A percentile compares a stretch with the other conserved stretches of the same genome.
These are phyloP conservation scores for Blastocystis sp. DNA, from an alignment of 352 stramenopile genomes.

Conservation along the genomic window DNA sequence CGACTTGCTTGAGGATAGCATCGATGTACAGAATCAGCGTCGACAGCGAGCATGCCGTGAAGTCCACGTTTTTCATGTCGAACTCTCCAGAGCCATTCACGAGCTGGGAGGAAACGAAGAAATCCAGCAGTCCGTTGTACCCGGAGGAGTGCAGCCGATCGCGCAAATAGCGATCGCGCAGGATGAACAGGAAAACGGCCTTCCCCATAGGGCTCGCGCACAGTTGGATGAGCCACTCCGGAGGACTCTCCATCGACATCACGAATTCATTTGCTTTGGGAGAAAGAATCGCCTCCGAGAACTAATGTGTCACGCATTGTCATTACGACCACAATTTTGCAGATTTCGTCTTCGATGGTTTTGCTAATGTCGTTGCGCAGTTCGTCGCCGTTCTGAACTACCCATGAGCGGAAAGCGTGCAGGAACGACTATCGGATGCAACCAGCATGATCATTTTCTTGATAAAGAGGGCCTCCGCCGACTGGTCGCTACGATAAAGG, in stretches of 20 bases:
- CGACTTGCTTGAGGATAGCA: not conserved
- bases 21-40: slow-evolving; percentile 29
- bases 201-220: slow-evolving; percentile 41
- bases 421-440: slow-evolving; percentile 3
- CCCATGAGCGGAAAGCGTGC: not conserved
- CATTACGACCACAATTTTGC: not conserved
- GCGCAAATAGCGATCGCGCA: not conserved
- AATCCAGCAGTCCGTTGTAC: slow-evolving; percentile 54
- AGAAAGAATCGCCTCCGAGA: slow-evolving; percentile 37
- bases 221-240: slow-evolving; percentile 11
- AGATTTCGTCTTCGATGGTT: slow-evolving; percentile 14
- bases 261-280: slow-evolving; percentile 39
- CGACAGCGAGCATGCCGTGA: slow-evolving; percentile 6
- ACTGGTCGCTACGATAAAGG: slow-evolving; percentile 8
- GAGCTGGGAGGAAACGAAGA: slow-evolving; percentile 34
- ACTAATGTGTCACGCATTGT: not conserved
- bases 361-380: slow-evolving; percentile 1
- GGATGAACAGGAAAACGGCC: slow-evolving; percentile 46
- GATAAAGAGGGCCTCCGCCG: slow-evolving; percentile 33
- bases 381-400: slow-evolving; percentile 17
- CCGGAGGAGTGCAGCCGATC: not conserved
- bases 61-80: not conserved
- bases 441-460: slow-evolving; percentile 20
- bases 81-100: not conserved
- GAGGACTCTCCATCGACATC: not conserved